Conservation (phyloP, 768 basidiomycete genomes). For the Rhodotorula diobovata region DNA sequence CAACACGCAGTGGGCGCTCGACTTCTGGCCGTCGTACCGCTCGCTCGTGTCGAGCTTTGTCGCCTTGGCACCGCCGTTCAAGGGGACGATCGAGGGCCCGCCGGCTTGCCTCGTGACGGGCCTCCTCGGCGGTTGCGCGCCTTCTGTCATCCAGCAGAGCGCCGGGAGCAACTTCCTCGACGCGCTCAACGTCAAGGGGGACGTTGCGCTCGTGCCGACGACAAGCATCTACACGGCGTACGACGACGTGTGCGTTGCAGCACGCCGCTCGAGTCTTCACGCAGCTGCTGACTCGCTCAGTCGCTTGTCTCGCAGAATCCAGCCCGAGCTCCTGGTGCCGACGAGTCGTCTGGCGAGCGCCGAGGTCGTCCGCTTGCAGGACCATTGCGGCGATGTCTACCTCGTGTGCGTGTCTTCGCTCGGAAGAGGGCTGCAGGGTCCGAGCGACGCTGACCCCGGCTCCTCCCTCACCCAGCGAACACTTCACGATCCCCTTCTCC, state of each 20-base stretch:
- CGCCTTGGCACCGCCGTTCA: conserved; percentile 42
- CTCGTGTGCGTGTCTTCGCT: neutral
- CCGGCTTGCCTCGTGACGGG: conserved; percentile 29
- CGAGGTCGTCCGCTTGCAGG: conserved; percentile 26
- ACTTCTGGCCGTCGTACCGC: conserved; percentile 41
- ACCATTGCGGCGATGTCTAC: conserved; percentile 35
- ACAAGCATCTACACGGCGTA: conserved; percentile 35
- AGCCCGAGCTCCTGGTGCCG: conserved; percentile 37
- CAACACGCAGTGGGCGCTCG: conserved; percentile 36
- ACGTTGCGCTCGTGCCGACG: conserved; percentile 43
- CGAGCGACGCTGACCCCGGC: conserved; percentile 25
- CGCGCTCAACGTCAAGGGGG: conserved; percentile 39
- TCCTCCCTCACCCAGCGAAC: neutral
- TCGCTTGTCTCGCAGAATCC: conserved; percentile 25
- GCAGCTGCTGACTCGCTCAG: neutral
- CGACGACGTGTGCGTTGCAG: neutral
- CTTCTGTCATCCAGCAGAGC: conserved; percentile 42
- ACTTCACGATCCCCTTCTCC: conserved; percentile 25
- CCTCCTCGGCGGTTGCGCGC: conserved; percentile 39
- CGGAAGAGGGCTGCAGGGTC: neutral
- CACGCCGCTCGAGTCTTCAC: too few relatives aligned
- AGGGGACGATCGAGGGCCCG: conserved; percentile 40
- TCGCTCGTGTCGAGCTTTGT: conserved; percentile 39
- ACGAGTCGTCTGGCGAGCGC: conserved; percentile 38
- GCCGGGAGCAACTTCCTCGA: conserved; percentile 41